Evolutionary conservation across 345 rosid genomes (phyloP), one percentile per base, ranked within the genome.

Genomic region (Pugionium dolabratum): DNA sequence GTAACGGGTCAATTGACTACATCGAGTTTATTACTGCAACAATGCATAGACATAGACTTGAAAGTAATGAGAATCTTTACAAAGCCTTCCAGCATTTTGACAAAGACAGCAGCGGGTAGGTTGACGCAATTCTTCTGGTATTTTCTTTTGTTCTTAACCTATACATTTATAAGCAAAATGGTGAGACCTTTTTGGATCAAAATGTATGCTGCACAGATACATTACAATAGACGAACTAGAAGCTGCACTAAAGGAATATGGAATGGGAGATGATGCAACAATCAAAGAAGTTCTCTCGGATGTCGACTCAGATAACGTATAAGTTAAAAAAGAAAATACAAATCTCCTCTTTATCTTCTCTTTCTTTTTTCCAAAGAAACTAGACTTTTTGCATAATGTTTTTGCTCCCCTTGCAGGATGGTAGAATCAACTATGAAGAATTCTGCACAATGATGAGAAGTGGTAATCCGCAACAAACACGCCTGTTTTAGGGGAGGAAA

Each of bases 41-140:
- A 41, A 87, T 92, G 98, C 95, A 89, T 70, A 87, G 84, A 74
- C 83, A 89, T 74, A 83, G 80, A 77, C 79, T 87, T 27, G 95
- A 87, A 76, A 79, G 83, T 62, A 86, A 89, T n/a, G 98, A 85
- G 33, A 82, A 82, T 62, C 85, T 92, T 33, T 74, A 75, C 81
- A 85, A 80, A 80, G 95, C 96, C 60, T 92, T 92, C 47, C 93
- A 82, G 74, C 79, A 89, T 79, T 92, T 92, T 45, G 96, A 92
- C 47, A 92, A 86, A 72, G 98, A 92, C 65, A 71, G 77, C 42
- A 87, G 91, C 10, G 95, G 96, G 98, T 85, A 56, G 79, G 89
- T 18, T 60, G 56, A 50, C 47, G 4, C 9, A 7, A 1, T 34
- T 56, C 26, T 39, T 18, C 18, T 18, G 18, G 18, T 18, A 18